Conservation (phyloP, 2,329 filamentous ascomycete genomes). For the Botrytis tulipae region DNA sequence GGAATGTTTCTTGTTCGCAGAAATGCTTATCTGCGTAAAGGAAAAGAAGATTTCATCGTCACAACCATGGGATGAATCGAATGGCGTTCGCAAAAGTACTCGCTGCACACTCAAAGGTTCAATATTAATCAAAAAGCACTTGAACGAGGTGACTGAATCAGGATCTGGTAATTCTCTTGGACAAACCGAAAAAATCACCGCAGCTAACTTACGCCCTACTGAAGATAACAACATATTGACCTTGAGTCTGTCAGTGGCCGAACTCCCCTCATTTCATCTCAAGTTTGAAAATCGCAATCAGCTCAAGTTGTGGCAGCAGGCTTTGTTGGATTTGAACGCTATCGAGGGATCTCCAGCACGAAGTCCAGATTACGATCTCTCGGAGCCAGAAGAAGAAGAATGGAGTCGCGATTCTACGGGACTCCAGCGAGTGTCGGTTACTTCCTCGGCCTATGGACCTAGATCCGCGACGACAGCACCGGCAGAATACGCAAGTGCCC, state of each 20-base stretch:
- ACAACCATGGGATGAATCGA: constrained; percentile 65
- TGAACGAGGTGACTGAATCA: constrained; percentile 80
- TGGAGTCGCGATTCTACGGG: constrained; percentile 59
- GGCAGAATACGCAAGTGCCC: constrained; percentile 81
- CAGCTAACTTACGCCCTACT: constrained; percentile 41
- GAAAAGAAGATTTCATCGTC: constrained; percentile 73
- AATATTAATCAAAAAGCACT: constrained; percentile 96
- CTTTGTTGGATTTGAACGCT: constrained; percentile 78
- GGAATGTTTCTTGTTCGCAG: constrained; percentile 93
- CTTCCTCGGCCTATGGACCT: constrained; percentile 77
- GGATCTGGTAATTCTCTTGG: constrained; percentile 46
- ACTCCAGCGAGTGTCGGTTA: constrained; percentile 70
- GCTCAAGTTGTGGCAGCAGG: constrained; percentile 86
- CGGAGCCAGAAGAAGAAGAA: constrained; percentile 86
- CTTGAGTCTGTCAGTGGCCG: constrained; percentile 83
- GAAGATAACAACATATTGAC: constrained; percentile 80
- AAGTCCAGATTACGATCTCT: constrained; percentile 77
- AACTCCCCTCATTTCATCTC: constrained; percentile 91
- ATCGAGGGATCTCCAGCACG: constrained; percentile 62
- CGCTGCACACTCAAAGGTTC: constrained; percentile 93
- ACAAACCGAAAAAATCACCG: constrained; percentile 37
- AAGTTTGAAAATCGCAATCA: constrained; percentile 82
- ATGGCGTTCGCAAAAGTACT: constrained; percentile 59
- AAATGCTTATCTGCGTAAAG: constrained; percentile 99
- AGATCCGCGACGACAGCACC: constrained; percentile 84